Conservation (phyloP, 2,329 filamentous ascomycete species). For the Apiospora saccharicola region DNA sequence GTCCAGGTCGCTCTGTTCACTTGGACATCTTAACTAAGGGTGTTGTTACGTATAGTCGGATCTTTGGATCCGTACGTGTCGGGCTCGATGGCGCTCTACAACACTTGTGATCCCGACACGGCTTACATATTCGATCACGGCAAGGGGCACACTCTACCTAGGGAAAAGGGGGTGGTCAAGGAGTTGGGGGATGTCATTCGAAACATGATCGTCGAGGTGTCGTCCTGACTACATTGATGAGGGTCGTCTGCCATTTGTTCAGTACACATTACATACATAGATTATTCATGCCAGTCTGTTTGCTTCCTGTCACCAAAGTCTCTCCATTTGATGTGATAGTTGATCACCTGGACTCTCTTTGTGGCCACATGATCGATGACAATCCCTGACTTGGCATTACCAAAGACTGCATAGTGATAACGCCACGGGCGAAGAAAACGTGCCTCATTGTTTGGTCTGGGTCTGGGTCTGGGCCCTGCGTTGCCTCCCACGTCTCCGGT, state of each 20-base stretch:
- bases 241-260: too few relatives aligned
- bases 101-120: conserved; percentile 66
- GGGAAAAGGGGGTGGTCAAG: conserved; percentile 56
- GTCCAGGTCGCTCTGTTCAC: too few relatives aligned
- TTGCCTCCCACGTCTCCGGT: background rate
- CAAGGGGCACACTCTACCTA: conserved; percentile 68
- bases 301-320: background rate
- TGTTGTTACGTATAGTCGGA: conserved; percentile 47
- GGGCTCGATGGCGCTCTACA: conserved; percentile 67
- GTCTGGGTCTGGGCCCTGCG: background rate
- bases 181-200: conserved; percentile 55
- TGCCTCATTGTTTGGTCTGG: background rate
- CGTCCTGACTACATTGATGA: too few relatives aligned
- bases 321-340: background rate
- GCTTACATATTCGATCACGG: conserved; percentile 70
- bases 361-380: background rate
- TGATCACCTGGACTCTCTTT: background rate
- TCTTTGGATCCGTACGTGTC: conserved; percentile 67
- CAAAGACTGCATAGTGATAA: background rate
- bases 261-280: conserved; percentile 54
- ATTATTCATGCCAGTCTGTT: background rate
- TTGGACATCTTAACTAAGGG: background rate
- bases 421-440: background rate
- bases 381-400: background rate
- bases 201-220: conserved; percentile 38